Evolutionary conservation across 2,329 filamentous ascomycete species (phyloP), one percentile per base, ranked within the genome.

Genomic region (Talaromyces funiculosus): DNA sequence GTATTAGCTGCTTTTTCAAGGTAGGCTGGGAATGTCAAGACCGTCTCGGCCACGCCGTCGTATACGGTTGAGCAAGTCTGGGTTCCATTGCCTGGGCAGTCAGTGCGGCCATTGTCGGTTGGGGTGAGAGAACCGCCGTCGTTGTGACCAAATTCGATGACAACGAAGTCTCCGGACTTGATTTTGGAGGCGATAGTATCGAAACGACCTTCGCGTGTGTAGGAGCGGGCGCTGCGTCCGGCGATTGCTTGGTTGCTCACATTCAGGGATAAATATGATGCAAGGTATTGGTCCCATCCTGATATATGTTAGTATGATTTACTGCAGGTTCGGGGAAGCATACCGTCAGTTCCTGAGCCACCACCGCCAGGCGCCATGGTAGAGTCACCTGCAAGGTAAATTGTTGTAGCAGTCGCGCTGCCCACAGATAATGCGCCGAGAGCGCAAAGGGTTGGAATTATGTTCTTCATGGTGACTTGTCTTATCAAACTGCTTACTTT

Each of bases 71-170:
- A 69, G 71, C 84, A 86, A 0, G 78, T 82, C 68, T 87, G 78
- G 7, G 69, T 68, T 14, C 82, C 83, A 0, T 78, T 73, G 2
- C 84, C 84, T 2, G 75, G 69, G 61, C 86, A 89, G 65, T 83
- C 85, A 1, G 81, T 82, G 14, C 86, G 80, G 0, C 82, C 82
- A 65, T 88, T 88, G 70, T 89, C 86, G 12, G 72, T 80, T 1
- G 71, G 72, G 2, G 35, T 54, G 3, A 59, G 10, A 8, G 57
- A 59, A 20, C 57, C 57, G 22, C 57, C 87, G 65, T 90, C 87
- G 66, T 90, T 90, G 76, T 90, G 87, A 0, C 87, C 87, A 67
- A 90, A 88, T 67, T 89, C 86, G 57, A 90, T 88, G 57, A 89
- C 77, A 1, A 89, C 86, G 71, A 84, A 86, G 71, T 90, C 87